These are phyloP conservation scores for Cutaneotrichosporon mucoides DNA, from an alignment of 1,284 basidiomycete genomes.

Conservation along the genomic window DNA sequence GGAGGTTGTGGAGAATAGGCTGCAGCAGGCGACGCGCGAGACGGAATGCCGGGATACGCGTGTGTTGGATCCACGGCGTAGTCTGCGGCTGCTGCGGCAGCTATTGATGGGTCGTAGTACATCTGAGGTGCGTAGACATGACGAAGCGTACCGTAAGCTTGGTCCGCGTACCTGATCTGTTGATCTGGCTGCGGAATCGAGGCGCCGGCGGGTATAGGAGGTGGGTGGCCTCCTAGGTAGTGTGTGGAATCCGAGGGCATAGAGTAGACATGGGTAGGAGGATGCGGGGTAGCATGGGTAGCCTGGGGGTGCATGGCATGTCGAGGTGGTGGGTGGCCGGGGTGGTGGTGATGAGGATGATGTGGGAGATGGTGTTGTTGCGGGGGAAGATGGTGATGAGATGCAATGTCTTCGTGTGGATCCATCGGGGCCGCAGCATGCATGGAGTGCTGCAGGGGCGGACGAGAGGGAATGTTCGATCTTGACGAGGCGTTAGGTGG, in stretches of 20 bases:
- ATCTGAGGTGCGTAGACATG: constrained; percentile 18
- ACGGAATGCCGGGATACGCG: constrained; percentile 1
- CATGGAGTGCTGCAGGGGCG: background rate
- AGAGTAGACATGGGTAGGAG: background rate
- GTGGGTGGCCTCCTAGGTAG: constrained; percentile 3
- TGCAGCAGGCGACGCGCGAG: constrained; percentile 7
- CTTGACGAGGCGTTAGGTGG: background rate
- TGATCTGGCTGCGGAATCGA: constrained; percentile 5
- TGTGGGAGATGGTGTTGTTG: constrained; percentile 1
- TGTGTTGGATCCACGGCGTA: constrained; percentile 5
- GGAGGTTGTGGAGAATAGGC: constrained; percentile 7
- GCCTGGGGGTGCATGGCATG: constrained; percentile 2
- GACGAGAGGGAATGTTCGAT: background rate
- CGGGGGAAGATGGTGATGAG: background rate
- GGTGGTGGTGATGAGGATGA: background rate
- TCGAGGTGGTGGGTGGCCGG: constrained; percentile 1
- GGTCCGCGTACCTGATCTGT: constrained; percentile 14
- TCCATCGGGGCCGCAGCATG: background rate
- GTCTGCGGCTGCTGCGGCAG: constrained; percentile 4
- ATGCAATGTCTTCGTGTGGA: background rate
- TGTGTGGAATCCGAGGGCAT: constrained; percentile 10
- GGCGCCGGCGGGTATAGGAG: constrained; percentile 1
- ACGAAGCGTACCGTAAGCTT: constrained; percentile 3
- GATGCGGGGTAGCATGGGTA: background rate
- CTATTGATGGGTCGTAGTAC: constrained; percentile 17